Evolutionary conservation across 768 basidiomycete species (phyloP), one percentile per base, ranked within the genome.

Genomic region (Boletus speciosus): DNA sequence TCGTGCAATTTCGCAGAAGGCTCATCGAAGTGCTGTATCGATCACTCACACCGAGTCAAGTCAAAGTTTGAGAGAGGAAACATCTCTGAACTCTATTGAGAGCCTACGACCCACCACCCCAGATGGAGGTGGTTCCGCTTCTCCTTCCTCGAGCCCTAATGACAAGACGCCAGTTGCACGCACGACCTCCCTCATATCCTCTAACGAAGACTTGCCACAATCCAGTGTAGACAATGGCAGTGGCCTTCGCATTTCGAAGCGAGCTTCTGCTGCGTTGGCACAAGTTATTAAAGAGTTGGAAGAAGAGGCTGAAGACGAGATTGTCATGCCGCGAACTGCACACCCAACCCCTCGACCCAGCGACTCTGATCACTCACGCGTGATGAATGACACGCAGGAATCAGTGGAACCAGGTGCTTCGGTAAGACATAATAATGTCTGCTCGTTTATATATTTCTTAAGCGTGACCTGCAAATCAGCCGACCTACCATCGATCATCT

Each of bases 261-360:
- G 62, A 61, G 86, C 84, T 19, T 91, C 91, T 34, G 63, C 87
- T 66, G 89, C 90, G 0, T 68, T 93, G 35, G 86, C 88, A 59
- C 78, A 83, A 55, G 91, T 80, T 11, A 88, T 93, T 52, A 80
- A 82, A 62, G 87, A 90, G 66, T 80, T 91, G 44, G 88, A 90
- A 65, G 79, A 81, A 56, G 87, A 90, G 47, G 63, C 76, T 0
- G 88, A 88, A 57, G 88, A 91, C 68, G 84, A 90, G 68, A 85
- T 90, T 56, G 74, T 90, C 59, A 78, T 90, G 74, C 85, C 85
- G 40, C 80, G 88, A 52, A 82, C 83, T 38, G 75, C 78, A 19
- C 63, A 67, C 51, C 78, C 78, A 46, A 69, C 77, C 49, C 71
- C 76, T 52, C 78, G 81, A 49, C 65, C 51, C 52, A 58, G 52